These are phyloP conservation scores for Chlorella sorokiniana DNA, from an alignment of 139 green algal species.

Conservation along the genomic window DNA sequence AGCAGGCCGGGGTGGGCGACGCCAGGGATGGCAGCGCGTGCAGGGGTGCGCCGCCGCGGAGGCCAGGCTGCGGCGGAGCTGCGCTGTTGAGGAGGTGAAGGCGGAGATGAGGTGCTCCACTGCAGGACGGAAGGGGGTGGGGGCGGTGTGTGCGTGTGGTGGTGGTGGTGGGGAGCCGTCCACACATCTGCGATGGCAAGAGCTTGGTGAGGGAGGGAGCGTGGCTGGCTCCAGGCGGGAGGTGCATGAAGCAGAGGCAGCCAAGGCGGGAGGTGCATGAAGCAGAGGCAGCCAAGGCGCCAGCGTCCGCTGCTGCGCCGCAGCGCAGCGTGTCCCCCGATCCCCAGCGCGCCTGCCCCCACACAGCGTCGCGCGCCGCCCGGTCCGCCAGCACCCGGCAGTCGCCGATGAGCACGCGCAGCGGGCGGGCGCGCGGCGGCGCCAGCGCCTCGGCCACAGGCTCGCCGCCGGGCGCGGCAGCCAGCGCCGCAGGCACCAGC, in stretches of 20 bases:
- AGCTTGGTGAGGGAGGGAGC: too few relatives aligned
- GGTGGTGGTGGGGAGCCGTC: too few relatives aligned
- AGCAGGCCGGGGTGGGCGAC: neutral
- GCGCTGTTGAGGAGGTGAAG: neutral
- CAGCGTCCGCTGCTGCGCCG: too few relatives aligned
- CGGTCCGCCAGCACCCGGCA: slow-evolving; percentile 50
- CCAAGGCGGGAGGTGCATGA: too few relatives aligned
- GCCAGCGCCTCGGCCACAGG: neutral
- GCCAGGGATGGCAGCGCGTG: neutral
- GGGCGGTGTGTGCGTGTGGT: neutral
- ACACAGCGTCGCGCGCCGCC: slow-evolving; percentile 37
- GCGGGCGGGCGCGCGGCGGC: neutral
- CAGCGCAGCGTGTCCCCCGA: too few relatives aligned
- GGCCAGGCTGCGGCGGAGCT: slow-evolving; percentile 2
- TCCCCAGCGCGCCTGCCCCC: slow-evolving; percentile 6
- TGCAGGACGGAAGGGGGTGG: neutral
- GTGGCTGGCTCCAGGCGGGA: too few relatives aligned
- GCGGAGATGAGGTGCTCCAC: slow-evolving; percentile 13
- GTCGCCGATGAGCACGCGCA: slow-evolving; percentile 49
- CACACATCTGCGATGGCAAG: too few relatives aligned
- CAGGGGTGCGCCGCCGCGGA: neutral
- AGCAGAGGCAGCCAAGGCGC: too few relatives aligned
- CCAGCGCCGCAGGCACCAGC: neutral
- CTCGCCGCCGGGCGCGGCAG: neutral
- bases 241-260: too few relatives aligned